Evolutionary conservation across 1,284 basidiomycete species (phyloP).

Genomic region (Boletus mariae): DNA sequence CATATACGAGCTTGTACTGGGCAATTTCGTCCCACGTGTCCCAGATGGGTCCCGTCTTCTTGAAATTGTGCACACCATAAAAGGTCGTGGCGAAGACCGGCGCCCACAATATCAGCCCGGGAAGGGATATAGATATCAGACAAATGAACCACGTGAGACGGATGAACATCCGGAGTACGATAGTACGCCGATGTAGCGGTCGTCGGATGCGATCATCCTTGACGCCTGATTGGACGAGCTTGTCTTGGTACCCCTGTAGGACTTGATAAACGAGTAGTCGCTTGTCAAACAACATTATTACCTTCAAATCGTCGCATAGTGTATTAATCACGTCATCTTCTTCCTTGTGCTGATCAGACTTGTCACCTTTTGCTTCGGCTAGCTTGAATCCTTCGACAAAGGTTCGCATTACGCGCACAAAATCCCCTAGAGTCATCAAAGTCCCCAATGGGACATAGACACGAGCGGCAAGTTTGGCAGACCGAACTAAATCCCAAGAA

Average conservation of each 20-base stretch:
- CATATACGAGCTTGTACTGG: constrained; percentile 83
- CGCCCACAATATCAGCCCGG: constrained; percentile 80
- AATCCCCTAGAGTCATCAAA: constrained; percentile 74
- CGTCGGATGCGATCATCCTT: constrained; percentile 80
- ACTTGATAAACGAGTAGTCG: constrained; percentile 1
- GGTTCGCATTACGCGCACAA: constrained; percentile 67
- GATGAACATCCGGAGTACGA: constrained; percentile 55
- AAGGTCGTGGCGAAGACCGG: constrained; percentile 69
- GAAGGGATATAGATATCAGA: constrained; percentile 68
- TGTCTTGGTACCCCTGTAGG: constrained; percentile 66
- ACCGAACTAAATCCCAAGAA: constrained; percentile 73
- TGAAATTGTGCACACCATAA: constrained; percentile 64
- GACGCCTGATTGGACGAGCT: constrained; percentile 59
- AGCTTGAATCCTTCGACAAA: constrained; percentile 76
- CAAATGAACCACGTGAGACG: constrained; percentile 61
- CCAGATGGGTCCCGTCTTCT: constrained; percentile 73
- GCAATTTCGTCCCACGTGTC: constrained; percentile 86
- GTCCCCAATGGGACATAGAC: constrained; percentile 85
- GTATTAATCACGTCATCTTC: constrained; percentile 36
- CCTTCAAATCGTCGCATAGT: constrained; percentile 62
- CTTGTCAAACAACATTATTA: constrained; percentile 27
- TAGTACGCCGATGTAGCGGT: constrained; percentile 52
- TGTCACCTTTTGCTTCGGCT: constrained; percentile 31
- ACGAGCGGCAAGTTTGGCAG: constrained; percentile 69
- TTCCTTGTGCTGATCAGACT: constrained; percentile 11